phyloP scores from a whole-genome alignment of 2,329 filamentous ascomycete genomes.

The Aspergillus quadricinctus region DNA sequence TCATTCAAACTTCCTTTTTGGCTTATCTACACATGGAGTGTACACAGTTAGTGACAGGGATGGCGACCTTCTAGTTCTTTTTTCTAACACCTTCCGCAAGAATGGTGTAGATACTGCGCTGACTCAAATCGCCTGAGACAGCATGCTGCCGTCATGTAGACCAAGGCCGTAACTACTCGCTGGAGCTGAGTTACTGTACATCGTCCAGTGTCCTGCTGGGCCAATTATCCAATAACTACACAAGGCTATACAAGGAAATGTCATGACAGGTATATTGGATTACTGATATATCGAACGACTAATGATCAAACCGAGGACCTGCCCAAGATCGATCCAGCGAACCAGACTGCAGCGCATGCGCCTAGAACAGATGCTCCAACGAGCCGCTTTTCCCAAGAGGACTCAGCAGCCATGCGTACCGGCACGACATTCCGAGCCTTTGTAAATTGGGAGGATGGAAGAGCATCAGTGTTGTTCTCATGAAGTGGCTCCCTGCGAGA shows the following conservation, averaged over 20 bases:
- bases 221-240: too few species aligned
- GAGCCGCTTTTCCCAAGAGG: slow-evolving; percentile 57
- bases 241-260: not conserved
- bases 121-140: too few species aligned
- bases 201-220: too few species aligned
- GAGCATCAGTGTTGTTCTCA: slow-evolving; percentile 8
- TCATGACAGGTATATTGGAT: not conserved
- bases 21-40: not conserved
- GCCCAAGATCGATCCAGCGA: slow-evolving; percentile 33
- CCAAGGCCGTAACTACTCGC: too few species aligned
- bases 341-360: slow-evolving; percentile 33
- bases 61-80: not conserved
- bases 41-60: not conserved
- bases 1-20: not conserved
- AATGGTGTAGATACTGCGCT: too few species aligned
- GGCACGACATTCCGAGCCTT: slow-evolving; percentile 43
- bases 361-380: slow-evolving; percentile 33
- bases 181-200: too few species aligned
- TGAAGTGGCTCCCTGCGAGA: slow-evolving; percentile 19
- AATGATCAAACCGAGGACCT: slow-evolving; percentile 15
- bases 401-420: slow-evolving; percentile 60
- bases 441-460: slow-evolving; percentile 13
- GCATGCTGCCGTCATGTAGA: too few species aligned
- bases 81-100: too few species aligned
- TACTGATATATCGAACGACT: too few species aligned